Conservation (phyloP, 805 yeast species). For the Pichia kluyveri region DNA sequence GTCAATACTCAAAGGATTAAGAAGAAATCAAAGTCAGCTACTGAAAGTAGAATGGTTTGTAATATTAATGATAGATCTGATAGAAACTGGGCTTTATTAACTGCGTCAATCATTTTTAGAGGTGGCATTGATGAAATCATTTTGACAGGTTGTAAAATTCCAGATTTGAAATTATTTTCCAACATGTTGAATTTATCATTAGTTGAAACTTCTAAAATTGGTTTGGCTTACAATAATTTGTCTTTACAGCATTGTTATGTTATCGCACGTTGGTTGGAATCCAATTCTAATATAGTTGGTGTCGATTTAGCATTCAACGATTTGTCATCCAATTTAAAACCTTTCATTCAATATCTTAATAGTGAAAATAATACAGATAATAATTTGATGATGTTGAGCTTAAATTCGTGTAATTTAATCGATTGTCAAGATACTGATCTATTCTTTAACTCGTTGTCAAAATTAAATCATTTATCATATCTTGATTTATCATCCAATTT, state of each 20-base stretch:
- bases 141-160: constrained; percentile 66
- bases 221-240: constrained; percentile 69
- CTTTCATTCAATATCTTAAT: constrained; percentile 28
- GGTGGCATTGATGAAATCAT: constrained; percentile 75
- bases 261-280: constrained; percentile 50
- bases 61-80: constrained; percentile 52
- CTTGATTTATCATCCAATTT: constrained; percentile 70
- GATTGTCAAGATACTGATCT: constrained; percentile 42
- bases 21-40: constrained; percentile 16
- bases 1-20: constrained; percentile 34
- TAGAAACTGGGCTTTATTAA: constrained; percentile 76
- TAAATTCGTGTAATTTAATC: constrained; percentile 53
- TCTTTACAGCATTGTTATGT: constrained; percentile 47
- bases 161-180: constrained; percentile 45
- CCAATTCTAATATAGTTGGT: constrained; percentile 45
- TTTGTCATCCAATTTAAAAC: constrained; percentile 31
- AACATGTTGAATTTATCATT: constrained; percentile 50
- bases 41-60: constrained; percentile 32
- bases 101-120: constrained; percentile 57
- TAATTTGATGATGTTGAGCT: constrained; percentile 42
- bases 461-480: constrained; percentile 52
- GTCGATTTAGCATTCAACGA: constrained; percentile 83
- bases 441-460: constrained; percentile 42
- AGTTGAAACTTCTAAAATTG: constrained; percentile 51
- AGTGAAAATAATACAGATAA: constrained; percentile 6